These are phyloP conservation scores for Ilex asprella DNA, from an alignment of 257 asterid species.

Conservation along the genomic window DNA sequence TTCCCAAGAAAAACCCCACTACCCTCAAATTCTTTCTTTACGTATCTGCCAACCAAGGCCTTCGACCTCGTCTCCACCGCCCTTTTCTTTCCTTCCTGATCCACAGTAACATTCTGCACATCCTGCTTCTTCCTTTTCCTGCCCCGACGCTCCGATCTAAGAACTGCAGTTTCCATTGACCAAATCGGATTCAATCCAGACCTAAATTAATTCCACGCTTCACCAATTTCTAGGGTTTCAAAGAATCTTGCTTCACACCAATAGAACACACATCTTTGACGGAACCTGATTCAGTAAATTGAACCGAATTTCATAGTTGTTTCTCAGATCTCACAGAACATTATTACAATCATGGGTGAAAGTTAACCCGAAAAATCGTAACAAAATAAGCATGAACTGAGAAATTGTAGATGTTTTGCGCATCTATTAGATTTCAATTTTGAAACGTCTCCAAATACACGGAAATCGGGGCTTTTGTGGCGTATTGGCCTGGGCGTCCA, in stretches of 20 bases:
- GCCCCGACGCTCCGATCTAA: constrained; percentile 43
- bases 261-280: not conserved
- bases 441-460: no score
- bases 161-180: constrained; percentile 41
- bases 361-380: no score
- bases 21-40: constrained; percentile 60
- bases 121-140: constrained; percentile 59
- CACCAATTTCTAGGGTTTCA: not conserved
- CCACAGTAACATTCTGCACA: constrained; percentile 34
- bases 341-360: no score
- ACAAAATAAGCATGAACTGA: no score
- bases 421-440: no score
- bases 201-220: constrained; percentile 20
- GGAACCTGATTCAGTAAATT: constrained; percentile 13
- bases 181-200: constrained; percentile 20
- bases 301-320: no score
- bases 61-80: constrained; percentile 33
- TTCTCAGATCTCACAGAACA: no score
- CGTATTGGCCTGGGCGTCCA: no score
- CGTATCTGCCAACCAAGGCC: constrained; percentile 54
- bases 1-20: constrained; percentile 61
- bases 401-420: no score
- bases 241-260: not conserved
- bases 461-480: no score
- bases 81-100: constrained; percentile 39